A percentile compares a stretch with the other conserved stretches of the same genome.
Conservation (phyloP, 768 basidiomycete genomes). For the Lentinus tigrinus region DNA sequence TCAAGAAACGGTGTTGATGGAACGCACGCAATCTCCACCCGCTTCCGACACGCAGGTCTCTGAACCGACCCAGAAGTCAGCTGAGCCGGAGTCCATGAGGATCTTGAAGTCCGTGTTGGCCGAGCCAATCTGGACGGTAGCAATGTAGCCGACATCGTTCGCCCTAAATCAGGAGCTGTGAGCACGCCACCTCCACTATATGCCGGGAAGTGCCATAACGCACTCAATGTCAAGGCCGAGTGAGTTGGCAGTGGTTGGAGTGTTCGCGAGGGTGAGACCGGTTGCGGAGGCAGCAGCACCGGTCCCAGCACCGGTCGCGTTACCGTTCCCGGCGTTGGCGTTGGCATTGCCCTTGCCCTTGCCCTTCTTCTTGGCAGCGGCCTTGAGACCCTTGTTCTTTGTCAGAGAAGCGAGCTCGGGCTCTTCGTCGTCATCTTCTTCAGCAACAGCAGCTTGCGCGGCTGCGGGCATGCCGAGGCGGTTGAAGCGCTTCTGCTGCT, state of each 20-base stretch:
- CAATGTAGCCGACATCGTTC: conserved; percentile 53
- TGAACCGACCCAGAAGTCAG: conserved; percentile 43
- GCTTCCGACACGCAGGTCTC: conserved; percentile 32
- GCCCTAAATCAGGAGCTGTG: conserved; percentile 30
- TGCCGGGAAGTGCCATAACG: conserved; percentile 22
- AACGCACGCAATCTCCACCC: conserved; percentile 42
- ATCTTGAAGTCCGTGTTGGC: conserved; percentile 42
- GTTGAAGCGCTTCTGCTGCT: conserved; percentile 18
- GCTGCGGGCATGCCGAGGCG: conserved; percentile 7
- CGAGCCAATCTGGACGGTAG: conserved; percentile 43
- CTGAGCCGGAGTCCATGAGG: conserved; percentile 48
- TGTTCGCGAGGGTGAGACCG: conserved; percentile 42
- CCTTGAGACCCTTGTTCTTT: conserved; percentile 8
- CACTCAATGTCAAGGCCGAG: conserved; percentile 73
- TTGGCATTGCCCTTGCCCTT: conserved; percentile 13
- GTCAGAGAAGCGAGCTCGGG: not conserved
- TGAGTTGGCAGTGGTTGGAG: conserved; percentile 47
- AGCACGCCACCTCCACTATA: not conserved
- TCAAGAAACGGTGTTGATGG: not conserved
- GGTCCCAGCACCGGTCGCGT: conserved; percentile 9
- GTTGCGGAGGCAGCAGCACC: conserved; percentile 16
- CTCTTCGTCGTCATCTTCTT: conserved; percentile 1
- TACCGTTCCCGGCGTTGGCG: conserved; percentile 6
- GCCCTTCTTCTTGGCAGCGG: conserved; percentile 1
- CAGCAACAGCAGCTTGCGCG: not conserved